Conservation (phyloP, 768 basidiomycete species). For the Mycena sanguinolenta region DNA sequence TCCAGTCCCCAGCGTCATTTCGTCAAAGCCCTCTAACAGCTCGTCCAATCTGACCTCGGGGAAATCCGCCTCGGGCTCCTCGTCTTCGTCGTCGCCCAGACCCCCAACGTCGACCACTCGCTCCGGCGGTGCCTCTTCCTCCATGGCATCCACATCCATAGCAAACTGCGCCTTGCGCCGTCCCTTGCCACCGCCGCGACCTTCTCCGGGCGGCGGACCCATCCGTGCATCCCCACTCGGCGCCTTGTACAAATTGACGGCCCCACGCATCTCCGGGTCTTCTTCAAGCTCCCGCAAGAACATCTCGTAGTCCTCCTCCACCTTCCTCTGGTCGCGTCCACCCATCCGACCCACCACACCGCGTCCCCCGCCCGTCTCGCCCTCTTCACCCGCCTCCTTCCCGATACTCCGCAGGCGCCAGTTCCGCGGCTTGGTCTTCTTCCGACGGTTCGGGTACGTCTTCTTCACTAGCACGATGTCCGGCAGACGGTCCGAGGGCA, state of each 20-base stretch:
- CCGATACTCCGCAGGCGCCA: slow-evolving; percentile 96
- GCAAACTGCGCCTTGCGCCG: slow-evolving; percentile 58
- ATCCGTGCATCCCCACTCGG: slow-evolving; percentile 62
- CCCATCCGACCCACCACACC: slow-evolving; percentile 94
- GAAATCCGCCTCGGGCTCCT: slow-evolving; percentile 84
- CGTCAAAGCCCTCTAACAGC: slow-evolving; percentile 91
- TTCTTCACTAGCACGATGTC: slow-evolving; percentile 96
- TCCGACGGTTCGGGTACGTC: slow-evolving; percentile 92
- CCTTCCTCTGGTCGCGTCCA: slow-evolving; percentile 90
- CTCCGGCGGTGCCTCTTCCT: slow-evolving; percentile 43
- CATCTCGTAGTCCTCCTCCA: slow-evolving; percentile 96
- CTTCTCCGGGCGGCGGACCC: slow-evolving; percentile 58
- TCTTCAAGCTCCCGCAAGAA: slow-evolving; percentile 96
- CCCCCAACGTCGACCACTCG: slow-evolving; percentile 40
- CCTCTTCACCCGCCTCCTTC: slow-evolving; percentile 91
- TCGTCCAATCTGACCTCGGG: slow-evolving; percentile 89
- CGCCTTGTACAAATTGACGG: slow-evolving; percentile 90
- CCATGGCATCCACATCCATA: slow-evolving; percentile 76
- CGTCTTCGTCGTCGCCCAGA: slow-evolving; percentile 58
- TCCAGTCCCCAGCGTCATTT: slow-evolving; percentile 79
- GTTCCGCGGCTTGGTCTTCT: slow-evolving; percentile 86
- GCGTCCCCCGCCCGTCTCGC: slow-evolving; percentile 79
- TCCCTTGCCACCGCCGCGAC: slow-evolving; percentile 53
- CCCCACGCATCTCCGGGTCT: slow-evolving; percentile 89
- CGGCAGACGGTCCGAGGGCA: slow-evolving; percentile 79